Base-by-base conservation (phyloP, 2,329 filamentous ascomycete genomes). In the Drechslera avenae region DNA sequence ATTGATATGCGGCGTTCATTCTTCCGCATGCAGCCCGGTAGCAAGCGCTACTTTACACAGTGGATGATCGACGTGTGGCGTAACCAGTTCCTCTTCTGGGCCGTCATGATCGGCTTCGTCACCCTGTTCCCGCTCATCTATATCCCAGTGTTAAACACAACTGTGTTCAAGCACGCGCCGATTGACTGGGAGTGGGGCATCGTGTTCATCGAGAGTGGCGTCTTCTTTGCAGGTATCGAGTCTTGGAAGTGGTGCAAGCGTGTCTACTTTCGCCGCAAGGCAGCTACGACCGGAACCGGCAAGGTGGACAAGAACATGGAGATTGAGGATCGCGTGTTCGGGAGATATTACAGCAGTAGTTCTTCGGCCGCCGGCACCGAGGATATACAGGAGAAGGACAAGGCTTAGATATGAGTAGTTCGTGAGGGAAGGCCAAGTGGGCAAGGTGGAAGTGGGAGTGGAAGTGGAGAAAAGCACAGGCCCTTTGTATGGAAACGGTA, bases 141-240 rank as follows among this genome's bases (percentile, higher is more conserved):
- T 62, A 88, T 90, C 44, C 87, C 87, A 0, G 82, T 83, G 9
- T 77, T 89, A 60, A 88, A 88, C 67, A 78, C 79, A 6, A 73
- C 76, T 1, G 86, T 89, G 0, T 89, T 89, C 71, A 82, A 86
- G 64, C 87, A 89, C 58, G 79, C 74, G 2, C 81, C 81, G 0
- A 89, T 89, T 48, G 79, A 74, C 5, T 87, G 85, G 86, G 86
- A 89, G 67, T 90, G 86, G 87, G 84, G 76, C 0, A 80, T 90
- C 36, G 83, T 89, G 1, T 83, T 90, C 52, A 73, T 86, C 30
- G 80, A 81, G 17, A 77, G 82, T 0, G 65, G 81, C 0, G 62
- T 89, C 3, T 90, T 89, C 75, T 83, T 90, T 64, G 62, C 76
- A 0, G 86, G 86, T 0, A 78, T 84, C 0, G 87, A 90, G 71